Conservation (phyloP, 345 rosid genomes). For the Eucalyptus sideroxylon region DNA sequence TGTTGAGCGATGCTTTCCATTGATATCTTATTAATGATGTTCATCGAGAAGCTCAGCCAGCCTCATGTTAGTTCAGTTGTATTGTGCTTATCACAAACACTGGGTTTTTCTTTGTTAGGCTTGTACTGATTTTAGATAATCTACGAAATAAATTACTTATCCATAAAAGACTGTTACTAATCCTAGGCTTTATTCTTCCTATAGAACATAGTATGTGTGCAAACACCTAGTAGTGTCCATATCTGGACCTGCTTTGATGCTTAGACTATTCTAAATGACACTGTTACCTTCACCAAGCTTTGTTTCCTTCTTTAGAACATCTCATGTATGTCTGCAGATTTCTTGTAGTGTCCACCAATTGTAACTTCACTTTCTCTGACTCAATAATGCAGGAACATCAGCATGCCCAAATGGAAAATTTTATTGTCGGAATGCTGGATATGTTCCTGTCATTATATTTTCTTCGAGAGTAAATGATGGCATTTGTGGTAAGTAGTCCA, state of each 20-base stretch:
- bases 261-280: neutral
- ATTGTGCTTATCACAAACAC: neutral
- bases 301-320: neutral
- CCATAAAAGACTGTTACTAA: neutral
- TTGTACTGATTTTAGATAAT: neutral
- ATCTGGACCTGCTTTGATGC: neutral
- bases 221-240: neutral
- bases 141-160: neutral
- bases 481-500: constrained; percentile 56
- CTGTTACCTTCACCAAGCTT: neutral
- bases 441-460: constrained; percentile 40
- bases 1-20: neutral
- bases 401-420: constrained; percentile 86
- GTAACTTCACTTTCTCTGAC: neutral
- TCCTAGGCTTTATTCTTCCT: neutral
- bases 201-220: neutral
- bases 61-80: neutral
- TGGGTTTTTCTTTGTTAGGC: neutral
- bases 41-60: neutral
- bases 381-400: constrained; percentile 53
- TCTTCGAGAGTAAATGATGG: constrained; percentile 98
- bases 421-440: constrained; percentile 79
- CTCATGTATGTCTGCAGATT: neutral
- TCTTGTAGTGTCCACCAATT: neutral
- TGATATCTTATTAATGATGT: neutral